phyloP scores from a whole-genome alignment of 208 protist genomes.

The Herpetomonas tarakana region DNA sequence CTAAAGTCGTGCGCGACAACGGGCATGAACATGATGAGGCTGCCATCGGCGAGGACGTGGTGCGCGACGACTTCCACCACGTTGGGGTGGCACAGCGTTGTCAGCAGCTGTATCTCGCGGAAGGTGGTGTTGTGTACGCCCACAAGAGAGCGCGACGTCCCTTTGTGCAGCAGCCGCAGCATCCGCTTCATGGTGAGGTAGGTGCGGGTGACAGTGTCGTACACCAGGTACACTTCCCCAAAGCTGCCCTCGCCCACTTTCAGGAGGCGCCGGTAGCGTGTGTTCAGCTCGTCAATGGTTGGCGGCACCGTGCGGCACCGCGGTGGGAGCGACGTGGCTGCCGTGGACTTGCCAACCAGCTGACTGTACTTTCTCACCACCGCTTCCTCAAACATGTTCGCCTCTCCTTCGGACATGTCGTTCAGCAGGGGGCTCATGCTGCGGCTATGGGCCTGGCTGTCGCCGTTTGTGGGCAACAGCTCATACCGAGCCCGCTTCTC shows the following conservation, averaged over 20 bases:
- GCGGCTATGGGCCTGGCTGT: neutral
- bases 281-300: conserved; percentile 23
- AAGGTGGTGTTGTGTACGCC: conserved; percentile 76
- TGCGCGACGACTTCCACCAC: conserved; percentile 63
- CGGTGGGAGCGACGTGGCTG: too few relatives aligned
- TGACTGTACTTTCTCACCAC: neutral
- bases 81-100: conserved; percentile 69
- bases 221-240: conserved; percentile 84
- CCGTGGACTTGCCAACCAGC: neutral
- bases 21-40: conserved; percentile 69
- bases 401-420: neutral
- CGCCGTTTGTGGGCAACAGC: neutral
- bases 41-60: conserved; percentile 66
- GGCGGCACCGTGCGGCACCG: conserved; percentile 10
- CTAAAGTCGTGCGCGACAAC: conserved; percentile 73
- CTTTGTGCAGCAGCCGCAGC: conserved; percentile 52
- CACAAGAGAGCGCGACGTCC: conserved; percentile 25
- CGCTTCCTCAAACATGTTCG: neutral
- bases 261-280: conserved; percentile 56
- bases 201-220: conserved; percentile 55
- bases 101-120: conserved; percentile 69
- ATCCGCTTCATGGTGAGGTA: conserved; percentile 88
- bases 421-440: neutral
- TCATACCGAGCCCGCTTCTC: neutral
- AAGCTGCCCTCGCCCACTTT: conserved; percentile 88